Percentiles rank a stretch among this genome's conserved stretches.
Conservation (phyloP, 1,139 yeast genomes). For the Nakaseomyces nivariensis region DNA sequence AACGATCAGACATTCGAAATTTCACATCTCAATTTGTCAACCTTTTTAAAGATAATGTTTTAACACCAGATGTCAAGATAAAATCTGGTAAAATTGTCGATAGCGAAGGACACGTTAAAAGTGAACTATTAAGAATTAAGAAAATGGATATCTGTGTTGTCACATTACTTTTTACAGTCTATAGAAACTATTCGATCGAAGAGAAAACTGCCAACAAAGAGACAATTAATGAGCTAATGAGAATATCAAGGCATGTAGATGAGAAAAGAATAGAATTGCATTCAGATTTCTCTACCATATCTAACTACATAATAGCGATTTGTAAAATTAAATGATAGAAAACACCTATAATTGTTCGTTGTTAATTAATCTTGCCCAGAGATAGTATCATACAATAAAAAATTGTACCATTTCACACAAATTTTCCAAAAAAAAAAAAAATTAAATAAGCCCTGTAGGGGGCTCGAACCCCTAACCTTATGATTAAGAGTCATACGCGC, state of each 20-base stretch:
- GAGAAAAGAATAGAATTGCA: background rate
- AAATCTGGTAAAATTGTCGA: background rate
- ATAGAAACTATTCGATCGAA: background rate
- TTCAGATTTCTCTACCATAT: background rate
- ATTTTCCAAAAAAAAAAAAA: background rate
- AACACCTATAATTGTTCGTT: too few species aligned
- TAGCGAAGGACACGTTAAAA: background rate
- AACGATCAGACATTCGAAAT: background rate
- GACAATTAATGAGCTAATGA: background rate
- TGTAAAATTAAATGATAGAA: background rate
- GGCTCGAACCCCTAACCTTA: slow-evolving; percentile 39
- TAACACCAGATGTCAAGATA: background rate
- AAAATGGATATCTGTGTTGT: background rate
- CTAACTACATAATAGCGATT: background rate
- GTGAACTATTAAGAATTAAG: background rate
- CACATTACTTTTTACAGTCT: background rate
- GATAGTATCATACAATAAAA: background rate
- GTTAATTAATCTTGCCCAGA: too few species aligned
- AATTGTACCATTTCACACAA: background rate
- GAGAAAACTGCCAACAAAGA: background rate
- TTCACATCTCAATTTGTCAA: background rate
- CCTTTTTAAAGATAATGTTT: background rate
- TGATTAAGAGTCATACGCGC: slow-evolving; percentile 40
- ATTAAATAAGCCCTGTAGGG: slow-evolving; percentile 34
- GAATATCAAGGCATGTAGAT: background rate